phyloP scores from a whole-genome alignment of 306 rosid genomes.

The Astragalus membranaceus region DNA sequence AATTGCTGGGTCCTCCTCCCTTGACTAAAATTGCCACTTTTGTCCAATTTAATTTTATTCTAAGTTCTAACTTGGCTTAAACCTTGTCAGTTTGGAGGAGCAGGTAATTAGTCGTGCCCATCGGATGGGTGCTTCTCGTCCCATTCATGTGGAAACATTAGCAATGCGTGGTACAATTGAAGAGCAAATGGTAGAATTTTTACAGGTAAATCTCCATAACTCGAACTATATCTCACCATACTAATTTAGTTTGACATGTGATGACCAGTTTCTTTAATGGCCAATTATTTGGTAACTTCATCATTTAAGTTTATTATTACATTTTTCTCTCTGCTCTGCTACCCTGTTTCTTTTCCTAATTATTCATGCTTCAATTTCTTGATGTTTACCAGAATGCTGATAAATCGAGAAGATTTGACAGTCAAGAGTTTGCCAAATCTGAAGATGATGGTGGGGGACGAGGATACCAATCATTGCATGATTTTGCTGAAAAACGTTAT shows the following conservation, averaged over 20 bases:
- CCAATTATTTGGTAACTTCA: background rate
- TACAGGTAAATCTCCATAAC: slow-evolving; percentile 48
- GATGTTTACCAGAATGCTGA: slow-evolving; percentile 58
- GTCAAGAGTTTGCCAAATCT: slow-evolving; percentile 41
- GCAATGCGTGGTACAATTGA: slow-evolving; percentile 95
- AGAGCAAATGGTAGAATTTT: slow-evolving; percentile 83
- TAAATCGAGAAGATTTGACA: slow-evolving; percentile 45
- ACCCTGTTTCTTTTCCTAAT: background rate
- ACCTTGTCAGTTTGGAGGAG: slow-evolving; percentile 77
- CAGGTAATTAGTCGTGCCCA: slow-evolving; percentile 99
- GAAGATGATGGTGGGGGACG: slow-evolving; percentile 61
- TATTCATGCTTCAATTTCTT: slow-evolving; percentile 8
- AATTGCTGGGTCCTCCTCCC: background rate
- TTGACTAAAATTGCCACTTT: background rate
- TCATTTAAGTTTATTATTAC: background rate
- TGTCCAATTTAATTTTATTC: slow-evolving; percentile 18
- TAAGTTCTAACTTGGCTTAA: slow-evolving; percentile 20
- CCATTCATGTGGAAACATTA: slow-evolving; percentile 86
- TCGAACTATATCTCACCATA: background rate
- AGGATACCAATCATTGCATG: slow-evolving; percentile 68
- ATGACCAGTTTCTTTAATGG: background rate
- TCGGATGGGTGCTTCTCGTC: slow-evolving; percentile 98
- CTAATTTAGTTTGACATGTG: background rate
- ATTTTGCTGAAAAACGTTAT: slow-evolving; percentile 83
- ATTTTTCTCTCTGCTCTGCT: background rate